Percentiles rank a stretch among this genome's conserved stretches.
phyloP scores from a whole-genome alignment of 139 green algal genomes.

The Chlamydomonas sphaeroides region DNA sequence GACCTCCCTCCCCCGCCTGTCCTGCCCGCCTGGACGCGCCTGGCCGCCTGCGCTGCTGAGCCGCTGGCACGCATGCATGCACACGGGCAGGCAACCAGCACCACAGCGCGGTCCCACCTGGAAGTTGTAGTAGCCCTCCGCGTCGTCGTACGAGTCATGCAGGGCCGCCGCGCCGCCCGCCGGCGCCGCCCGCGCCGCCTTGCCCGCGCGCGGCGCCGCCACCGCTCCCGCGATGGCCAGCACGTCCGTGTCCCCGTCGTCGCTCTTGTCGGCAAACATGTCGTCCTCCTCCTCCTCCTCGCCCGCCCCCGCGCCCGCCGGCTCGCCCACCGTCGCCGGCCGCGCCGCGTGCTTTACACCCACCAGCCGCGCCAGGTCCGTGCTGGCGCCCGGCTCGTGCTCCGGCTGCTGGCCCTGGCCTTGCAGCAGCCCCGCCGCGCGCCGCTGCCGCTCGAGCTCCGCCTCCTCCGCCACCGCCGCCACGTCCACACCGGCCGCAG shows the following conservation, averaged over 20 bases:
- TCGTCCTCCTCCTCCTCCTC: slow-evolving; percentile 61
- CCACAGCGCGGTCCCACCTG: no score
- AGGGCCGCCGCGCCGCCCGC: slow-evolving; percentile 54
- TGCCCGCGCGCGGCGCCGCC: no score
- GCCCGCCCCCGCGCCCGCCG: no score
- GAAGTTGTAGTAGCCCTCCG: slow-evolving; percentile 98
- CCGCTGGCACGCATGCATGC: no score
- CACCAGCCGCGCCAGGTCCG: slow-evolving; percentile 7
- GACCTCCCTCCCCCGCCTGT: no score
- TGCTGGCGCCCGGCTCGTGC: not conserved
- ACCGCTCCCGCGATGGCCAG: not conserved
- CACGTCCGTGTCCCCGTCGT: slow-evolving; percentile 36
- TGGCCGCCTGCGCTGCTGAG: no score
- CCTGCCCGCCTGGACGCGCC: no score
- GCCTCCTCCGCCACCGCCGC: slow-evolving; percentile 7
- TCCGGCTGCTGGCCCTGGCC: no score
- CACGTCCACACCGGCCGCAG: not conserved
- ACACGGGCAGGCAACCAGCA: no score
- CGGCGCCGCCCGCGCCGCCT: not conserved
- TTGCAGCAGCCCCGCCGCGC: not conserved
- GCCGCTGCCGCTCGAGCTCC: slow-evolving; percentile 8
- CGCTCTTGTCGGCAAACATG: slow-evolving; percentile 77
- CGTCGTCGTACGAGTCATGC: slow-evolving; percentile 92
- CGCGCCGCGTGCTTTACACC: not conserved
- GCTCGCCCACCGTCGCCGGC: no score